A percentile compares a stretch with the other conserved stretches of the same genome.
Conservation (phyloP, 139 green algal genomes). For the Chlorella sp. region DNA sequence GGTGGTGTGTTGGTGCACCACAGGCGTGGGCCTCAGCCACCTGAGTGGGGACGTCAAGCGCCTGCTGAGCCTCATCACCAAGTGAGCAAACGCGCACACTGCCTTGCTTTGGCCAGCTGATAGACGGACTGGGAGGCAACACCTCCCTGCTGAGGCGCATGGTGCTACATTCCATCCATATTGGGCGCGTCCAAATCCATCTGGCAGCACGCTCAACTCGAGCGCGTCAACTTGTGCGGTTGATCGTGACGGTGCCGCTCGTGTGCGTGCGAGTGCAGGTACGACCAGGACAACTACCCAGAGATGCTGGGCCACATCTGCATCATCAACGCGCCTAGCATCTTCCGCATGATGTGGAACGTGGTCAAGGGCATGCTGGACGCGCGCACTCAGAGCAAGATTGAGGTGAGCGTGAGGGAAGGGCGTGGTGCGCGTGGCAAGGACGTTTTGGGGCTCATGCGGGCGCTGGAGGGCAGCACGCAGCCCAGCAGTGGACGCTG, state of each 20-base stretch:
- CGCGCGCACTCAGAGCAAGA: slow-evolving; percentile 68
- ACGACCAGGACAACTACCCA: slow-evolving; percentile 75
- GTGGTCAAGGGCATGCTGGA: slow-evolving; percentile 74
- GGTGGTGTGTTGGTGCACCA: slow-evolving; percentile 8
- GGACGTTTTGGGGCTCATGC: too few species aligned
- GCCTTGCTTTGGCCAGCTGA: too few species aligned
- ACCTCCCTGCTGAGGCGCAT: too few species aligned
- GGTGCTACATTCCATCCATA: too few species aligned
- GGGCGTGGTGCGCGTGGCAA: too few species aligned
- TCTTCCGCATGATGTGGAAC: slow-evolving; percentile 68
- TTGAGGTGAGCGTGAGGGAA: slow-evolving; percentile 51
- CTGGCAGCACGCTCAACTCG: too few species aligned
- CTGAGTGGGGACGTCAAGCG: slow-evolving; percentile 49
- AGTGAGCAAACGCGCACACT: too few species aligned
- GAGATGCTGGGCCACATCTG: slow-evolving; percentile 76
- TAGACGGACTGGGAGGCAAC: too few species aligned
- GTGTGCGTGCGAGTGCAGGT: too few species aligned
- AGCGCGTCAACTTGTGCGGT: too few species aligned
- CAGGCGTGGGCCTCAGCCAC: slow-evolving; percentile 64
- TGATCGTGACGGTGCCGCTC: too few species aligned
- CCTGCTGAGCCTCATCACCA: slow-evolving; percentile 50
- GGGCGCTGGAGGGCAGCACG: not conserved
- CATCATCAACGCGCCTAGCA: slow-evolving; percentile 79
- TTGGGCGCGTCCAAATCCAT: too few species aligned
- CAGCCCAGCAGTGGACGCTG: not conserved